phyloP scores from a whole-genome alignment of 106 monocot species.

The Allium cepa region DNA sequence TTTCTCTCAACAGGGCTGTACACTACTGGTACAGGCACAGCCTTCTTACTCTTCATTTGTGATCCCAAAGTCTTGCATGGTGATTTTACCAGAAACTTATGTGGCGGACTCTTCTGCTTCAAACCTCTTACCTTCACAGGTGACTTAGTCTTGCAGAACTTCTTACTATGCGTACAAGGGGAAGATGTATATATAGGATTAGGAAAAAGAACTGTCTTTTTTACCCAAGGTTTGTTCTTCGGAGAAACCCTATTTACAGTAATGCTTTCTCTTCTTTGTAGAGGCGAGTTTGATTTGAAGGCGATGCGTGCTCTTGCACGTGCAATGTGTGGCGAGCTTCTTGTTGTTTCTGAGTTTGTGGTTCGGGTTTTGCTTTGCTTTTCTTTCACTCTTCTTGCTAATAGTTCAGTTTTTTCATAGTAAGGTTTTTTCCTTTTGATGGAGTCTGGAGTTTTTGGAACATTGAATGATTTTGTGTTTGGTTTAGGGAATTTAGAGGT shows the following conservation, averaged over 20 bases:
- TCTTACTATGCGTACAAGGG: slow-evolving; percentile 15
- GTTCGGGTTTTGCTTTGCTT: slow-evolving; percentile 19
- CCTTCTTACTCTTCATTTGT: slow-evolving; percentile 31
- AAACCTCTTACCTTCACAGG: slow-evolving; percentile 23
- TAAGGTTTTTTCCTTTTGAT: not conserved
- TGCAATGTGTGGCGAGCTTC: slow-evolving; percentile 7
- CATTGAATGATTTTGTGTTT: not conserved
- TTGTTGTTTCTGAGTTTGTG: slow-evolving; percentile 10
- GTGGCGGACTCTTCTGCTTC: slow-evolving; percentile 16
- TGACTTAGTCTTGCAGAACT: slow-evolving; percentile 52
- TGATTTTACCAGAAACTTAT: slow-evolving; percentile 52
- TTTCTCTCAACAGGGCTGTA: slow-evolving; percentile 3
- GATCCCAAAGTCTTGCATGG: slow-evolving; percentile 23
- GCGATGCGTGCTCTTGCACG: slow-evolving; percentile 55
- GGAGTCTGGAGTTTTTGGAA: slow-evolving; percentile 52
- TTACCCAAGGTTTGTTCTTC: slow-evolving; percentile 48
- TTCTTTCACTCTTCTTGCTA: slow-evolving; percentile 42
- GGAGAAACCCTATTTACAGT: slow-evolving; percentile 37
- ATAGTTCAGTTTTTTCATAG: slow-evolving; percentile 22
- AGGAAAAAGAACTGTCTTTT: slow-evolving; percentile 74
- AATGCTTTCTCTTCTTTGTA: slow-evolving; percentile 9
- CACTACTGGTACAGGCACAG: slow-evolving; percentile 7
- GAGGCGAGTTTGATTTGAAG: slow-evolving; percentile 64
- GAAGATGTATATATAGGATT: slow-evolving; percentile 44
- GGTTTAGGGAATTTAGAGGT: not conserved